Conservation (phyloP, 2,329 filamentous ascomycete species). For the Cordyceps tenuipes region DNA sequence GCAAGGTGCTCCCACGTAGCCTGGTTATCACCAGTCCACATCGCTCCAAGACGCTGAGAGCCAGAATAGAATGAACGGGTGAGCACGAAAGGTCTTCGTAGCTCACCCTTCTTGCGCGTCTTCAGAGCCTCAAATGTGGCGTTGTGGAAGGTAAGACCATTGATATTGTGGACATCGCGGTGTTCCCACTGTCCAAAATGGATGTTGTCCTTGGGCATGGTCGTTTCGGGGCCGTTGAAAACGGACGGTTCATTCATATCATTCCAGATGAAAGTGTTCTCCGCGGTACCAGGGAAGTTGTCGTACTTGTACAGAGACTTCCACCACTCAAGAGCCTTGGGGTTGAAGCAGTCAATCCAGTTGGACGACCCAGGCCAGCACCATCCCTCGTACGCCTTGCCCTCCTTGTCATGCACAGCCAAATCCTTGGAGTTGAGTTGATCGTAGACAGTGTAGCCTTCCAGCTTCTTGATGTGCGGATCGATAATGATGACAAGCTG, state of each 20-base stretch:
- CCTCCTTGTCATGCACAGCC: constrained; percentile 83
- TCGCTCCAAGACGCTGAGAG: constrained; percentile 80
- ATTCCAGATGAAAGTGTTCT: constrained; percentile 95
- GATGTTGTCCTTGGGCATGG: constrained; percentile 97
- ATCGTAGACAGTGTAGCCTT: constrained; percentile 65
- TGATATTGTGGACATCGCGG: constrained; percentile 90
- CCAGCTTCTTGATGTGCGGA: constrained; percentile 92
- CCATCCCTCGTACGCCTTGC: constrained; percentile 87
- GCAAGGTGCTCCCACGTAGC: constrained; percentile 86
- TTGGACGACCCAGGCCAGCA: constrained; percentile 97
- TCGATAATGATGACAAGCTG: constrained; percentile 95
- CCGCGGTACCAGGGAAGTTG: constrained; percentile 73
- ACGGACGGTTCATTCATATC: constrained; percentile 99
- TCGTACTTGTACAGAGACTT: constrained; percentile 78
- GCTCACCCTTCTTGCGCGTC: constrained; percentile 77
- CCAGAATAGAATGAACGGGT: constrained; percentile 90
- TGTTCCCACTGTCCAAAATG: constrained; percentile 92
- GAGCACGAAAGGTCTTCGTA: constrained; percentile 80
- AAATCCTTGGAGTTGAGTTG: constrained; percentile 78
- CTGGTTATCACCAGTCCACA: constrained; percentile 99
- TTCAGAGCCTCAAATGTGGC: constrained; percentile 82
- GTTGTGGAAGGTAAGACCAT: constrained; percentile 92
- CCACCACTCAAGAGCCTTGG: constrained; percentile 90
- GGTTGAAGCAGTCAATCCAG: constrained; percentile 95
- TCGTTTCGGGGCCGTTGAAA: constrained; percentile 96